A percentile compares a stretch with the other conserved stretches of the same genome.
Conservation (phyloP, 305 asterid genomes). For the Ajuga reptans region DNA sequence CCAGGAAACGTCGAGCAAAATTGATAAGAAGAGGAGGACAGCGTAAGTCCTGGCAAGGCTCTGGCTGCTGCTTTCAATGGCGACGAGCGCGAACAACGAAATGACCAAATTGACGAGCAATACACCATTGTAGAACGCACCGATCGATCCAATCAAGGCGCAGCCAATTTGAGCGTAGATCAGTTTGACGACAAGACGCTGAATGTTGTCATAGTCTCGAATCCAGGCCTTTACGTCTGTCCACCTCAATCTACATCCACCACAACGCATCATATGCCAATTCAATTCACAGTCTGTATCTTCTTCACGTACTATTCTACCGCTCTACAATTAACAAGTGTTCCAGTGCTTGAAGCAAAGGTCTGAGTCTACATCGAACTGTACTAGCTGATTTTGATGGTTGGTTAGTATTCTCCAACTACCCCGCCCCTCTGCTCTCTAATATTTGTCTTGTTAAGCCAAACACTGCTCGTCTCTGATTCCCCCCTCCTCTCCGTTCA, state of each 20-base stretch:
- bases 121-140: conserved; percentile 73
- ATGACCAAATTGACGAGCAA: conserved; percentile 61
- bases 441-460: neutral
- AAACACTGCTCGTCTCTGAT: neutral
- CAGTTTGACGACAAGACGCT: conserved; percentile 63
- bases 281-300: neutral
- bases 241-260: conserved; percentile 41
- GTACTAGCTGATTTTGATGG: conserved; percentile 6
- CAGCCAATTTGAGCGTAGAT: conserved; percentile 85
- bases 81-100: conserved; percentile 76
- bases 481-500: neutral
- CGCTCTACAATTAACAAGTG: neutral
- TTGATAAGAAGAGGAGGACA: conserved; percentile 62
- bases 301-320: neutral
- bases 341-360: neutral
- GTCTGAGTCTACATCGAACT: conserved; percentile 18
- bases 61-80: conserved; percentile 94
- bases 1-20: conserved; percentile 71
- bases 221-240: conserved; percentile 54
- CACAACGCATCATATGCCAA: conserved; percentile 38
- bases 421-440: neutral
- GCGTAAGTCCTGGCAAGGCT: conserved; percentile 91
- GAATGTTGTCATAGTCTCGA: conserved; percentile 83
- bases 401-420: neutral
- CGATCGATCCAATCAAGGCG: conserved; percentile 89